These are phyloP conservation scores for Podosphaera leucotricha DNA, from an alignment of 2,329 filamentous ascomycete genomes.

Conservation along the genomic window DNA sequence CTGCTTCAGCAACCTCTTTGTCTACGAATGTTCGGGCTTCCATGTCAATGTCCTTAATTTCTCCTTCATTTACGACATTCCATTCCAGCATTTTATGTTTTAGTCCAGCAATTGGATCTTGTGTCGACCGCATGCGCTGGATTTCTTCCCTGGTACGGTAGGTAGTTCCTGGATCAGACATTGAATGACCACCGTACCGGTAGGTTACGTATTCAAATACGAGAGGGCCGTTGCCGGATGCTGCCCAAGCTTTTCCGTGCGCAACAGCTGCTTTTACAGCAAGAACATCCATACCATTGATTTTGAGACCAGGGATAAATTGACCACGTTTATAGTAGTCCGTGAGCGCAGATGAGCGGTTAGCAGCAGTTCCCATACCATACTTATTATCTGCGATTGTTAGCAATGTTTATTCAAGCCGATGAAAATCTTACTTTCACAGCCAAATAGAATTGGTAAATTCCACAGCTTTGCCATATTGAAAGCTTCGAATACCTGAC, in stretches of 20 bases:
- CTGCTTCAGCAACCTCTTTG: constrained; percentile 70
- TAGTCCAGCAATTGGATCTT: constrained; percentile 91
- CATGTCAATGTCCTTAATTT: constrained; percentile 93
- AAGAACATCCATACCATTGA: constrained; percentile 98
- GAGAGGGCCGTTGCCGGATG: constrained; percentile 66
- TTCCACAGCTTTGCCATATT: constrained; percentile 99
- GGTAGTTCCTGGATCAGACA: constrained; percentile 97
- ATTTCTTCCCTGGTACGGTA: constrained; percentile 99
- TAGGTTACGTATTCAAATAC: constrained; percentile 99
- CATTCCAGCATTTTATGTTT: constrained; percentile 98
- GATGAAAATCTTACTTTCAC: constrained; percentile 54
- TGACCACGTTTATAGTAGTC: constrained; percentile 99
- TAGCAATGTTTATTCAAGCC: not conserved
- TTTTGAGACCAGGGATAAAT: constrained; percentile 97
- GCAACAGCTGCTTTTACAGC: constrained; percentile 91
- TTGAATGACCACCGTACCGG: constrained; percentile 97
- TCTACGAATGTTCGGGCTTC: constrained; percentile 68
- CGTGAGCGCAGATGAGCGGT: constrained; percentile 81
- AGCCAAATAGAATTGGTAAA: constrained; percentile 82
- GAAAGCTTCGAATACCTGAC: constrained; percentile 98
- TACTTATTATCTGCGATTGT: constrained; percentile 79
- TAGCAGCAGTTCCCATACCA: constrained; percentile 94
- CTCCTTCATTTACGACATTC: constrained; percentile 74
- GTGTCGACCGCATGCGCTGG: constrained; percentile 96
- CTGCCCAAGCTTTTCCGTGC: constrained; percentile 76